Conservation (phyloP, 2,329 filamentous ascomycete species). For the Cercospora janseana region DNA sequence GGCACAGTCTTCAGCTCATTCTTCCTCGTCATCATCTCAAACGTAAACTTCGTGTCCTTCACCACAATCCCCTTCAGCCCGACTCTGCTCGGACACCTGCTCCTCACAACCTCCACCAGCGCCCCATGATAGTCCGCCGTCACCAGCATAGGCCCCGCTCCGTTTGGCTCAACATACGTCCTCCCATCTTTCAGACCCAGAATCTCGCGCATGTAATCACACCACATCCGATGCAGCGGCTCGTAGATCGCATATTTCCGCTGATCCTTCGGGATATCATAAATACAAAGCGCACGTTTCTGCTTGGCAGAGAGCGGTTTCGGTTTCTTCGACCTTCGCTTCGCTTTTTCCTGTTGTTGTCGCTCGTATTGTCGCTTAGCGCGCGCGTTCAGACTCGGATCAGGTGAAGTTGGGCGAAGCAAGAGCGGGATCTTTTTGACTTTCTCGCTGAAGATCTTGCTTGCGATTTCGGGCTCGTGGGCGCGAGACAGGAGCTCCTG, state of each 20-base stretch:
- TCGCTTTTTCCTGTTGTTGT: conserved; percentile 34
- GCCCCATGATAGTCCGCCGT: conserved; percentile 92
- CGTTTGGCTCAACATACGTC: conserved; percentile 55
- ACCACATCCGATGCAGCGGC: conserved; percentile 76
- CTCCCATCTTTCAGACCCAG: conserved; percentile 54
- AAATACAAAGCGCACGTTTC: conserved; percentile 69
- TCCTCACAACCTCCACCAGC: conserved; percentile 75
- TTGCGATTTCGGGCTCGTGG: conserved; percentile 70
- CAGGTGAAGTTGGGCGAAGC: conserved; percentile 73
- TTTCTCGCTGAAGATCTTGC: conserved; percentile 75
- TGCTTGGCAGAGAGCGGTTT: conserved; percentile 75
- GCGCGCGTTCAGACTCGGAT: conserved; percentile 54
- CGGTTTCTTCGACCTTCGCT: conserved; percentile 50
- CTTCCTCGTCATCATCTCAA: conserved; percentile 75
- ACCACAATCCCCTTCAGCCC: conserved; percentile 84
- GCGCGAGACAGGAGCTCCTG: conserved; percentile 70
- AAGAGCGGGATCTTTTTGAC: conserved; percentile 78
- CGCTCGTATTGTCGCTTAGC: conserved; percentile 41
- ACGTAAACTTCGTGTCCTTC: conserved; percentile 79
- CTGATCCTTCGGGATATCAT: conserved; percentile 68
- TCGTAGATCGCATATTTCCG: conserved; percentile 74
- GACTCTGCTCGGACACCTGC: conserved; percentile 75
- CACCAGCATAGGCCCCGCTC: conserved; percentile 69
- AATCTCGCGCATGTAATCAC: conserved; percentile 79
- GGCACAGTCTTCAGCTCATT: conserved; percentile 75